These are phyloP conservation scores for Gynandropsis gynandra DNA, from an alignment of 345 rosid species.

Conservation along the genomic window DNA sequence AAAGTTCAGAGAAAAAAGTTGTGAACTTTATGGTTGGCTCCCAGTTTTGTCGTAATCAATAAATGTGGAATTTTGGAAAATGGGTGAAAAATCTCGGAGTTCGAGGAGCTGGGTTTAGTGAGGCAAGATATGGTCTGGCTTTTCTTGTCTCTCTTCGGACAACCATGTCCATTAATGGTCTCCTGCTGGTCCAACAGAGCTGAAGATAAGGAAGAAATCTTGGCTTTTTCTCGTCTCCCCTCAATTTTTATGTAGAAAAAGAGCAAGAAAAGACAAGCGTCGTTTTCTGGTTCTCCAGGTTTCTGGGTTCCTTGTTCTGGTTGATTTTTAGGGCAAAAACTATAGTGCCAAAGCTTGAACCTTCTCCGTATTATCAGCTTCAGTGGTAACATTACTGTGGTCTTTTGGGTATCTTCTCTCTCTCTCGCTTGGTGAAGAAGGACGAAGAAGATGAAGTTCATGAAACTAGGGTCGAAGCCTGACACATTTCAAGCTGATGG, in stretches of 20 bases:
- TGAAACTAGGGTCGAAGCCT: no score
- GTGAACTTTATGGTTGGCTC: conserved; percentile 25
- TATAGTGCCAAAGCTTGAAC: no score
- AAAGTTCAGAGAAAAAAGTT: conserved; percentile 19
- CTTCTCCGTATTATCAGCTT: no score
- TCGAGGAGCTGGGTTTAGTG: conserved; percentile 32
- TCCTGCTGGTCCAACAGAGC: conserved; percentile 23
- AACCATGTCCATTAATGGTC: conserved; percentile 34
- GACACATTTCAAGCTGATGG: no score
- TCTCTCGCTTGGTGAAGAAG: no score
- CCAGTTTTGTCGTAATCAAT: conserved; percentile 17
- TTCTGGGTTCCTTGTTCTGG: conserved; percentile 1
- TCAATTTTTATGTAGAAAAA: background rate
- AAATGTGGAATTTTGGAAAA: conserved; percentile 25
- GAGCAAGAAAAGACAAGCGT: background rate
- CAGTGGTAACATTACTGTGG: no score
- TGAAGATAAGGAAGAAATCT: conserved; percentile 1
- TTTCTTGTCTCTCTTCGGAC: conserved; percentile 30
- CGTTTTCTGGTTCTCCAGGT: conserved; percentile 1
- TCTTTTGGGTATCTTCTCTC: no score
- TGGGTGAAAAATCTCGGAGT: conserved; percentile 26
- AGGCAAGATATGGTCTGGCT: conserved; percentile 30
- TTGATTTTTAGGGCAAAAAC: no score
- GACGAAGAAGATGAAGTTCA: no score
- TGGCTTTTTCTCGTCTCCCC: background rate